Evolutionary conservation across 441 rosid species (phyloP).

Genomic region (Capsella rubella): DNA sequence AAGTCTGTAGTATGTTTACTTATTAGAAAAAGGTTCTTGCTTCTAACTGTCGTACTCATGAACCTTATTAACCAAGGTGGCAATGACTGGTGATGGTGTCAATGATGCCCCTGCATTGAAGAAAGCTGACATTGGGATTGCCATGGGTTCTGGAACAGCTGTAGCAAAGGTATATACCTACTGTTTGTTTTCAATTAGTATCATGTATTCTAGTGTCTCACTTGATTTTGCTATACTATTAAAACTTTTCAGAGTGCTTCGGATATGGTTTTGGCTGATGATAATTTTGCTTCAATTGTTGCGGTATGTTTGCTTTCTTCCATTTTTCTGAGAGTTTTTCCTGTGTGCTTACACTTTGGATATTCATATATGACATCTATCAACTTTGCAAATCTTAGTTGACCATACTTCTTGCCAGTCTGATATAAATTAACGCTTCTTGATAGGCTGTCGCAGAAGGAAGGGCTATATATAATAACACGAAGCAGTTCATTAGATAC

Average conservation of each 20-base stretch:
- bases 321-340: constrained; percentile 28
- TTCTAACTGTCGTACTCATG: constrained; percentile 11
- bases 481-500: constrained; percentile 99
- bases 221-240: constrained; percentile 2
- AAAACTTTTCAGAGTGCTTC: constrained; percentile 78
- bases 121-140: constrained; percentile 99
- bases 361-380: constrained; percentile 12
- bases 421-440: background rate
- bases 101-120: constrained; percentile 99
- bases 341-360: constrained; percentile 17
- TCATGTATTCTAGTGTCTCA: constrained; percentile 4
- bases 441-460: constrained; percentile 99
- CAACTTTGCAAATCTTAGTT: constrained; percentile 15
- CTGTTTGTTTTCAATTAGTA: constrained; percentile 18
- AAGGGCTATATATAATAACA: constrained; percentile 98
- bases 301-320: constrained; percentile 64
- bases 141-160: constrained; percentile 99
- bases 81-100: constrained; percentile 99
- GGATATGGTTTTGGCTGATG: constrained; percentile 99
- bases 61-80: constrained; percentile 66
- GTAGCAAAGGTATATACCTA: constrained; percentile 87
- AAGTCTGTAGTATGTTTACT: constrained; percentile 5
- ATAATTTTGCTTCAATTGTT: constrained; percentile 96
- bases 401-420: constrained; percentile 16
- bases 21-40: constrained; percentile 7